These are phyloP conservation scores for Phytophthora ramorum DNA, from an alignment of 352 stramenopile genomes.

Conservation along the genomic window DNA sequence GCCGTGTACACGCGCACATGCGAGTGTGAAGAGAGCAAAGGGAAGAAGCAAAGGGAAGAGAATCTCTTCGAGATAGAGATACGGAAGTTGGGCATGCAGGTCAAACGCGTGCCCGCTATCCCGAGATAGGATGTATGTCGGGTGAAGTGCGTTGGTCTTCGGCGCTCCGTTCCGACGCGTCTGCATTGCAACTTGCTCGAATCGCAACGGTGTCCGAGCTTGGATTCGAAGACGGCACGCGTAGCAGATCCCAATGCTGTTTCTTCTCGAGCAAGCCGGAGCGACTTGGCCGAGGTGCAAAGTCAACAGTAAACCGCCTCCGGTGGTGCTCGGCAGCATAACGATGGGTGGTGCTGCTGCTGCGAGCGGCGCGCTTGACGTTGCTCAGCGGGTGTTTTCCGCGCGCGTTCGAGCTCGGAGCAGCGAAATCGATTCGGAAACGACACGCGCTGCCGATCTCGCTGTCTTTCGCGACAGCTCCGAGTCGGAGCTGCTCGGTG, in stretches of 20 bases:
- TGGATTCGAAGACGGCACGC: conserved; percentile 22
- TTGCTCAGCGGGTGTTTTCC: not conserved
- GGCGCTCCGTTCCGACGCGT: conserved; percentile 4
- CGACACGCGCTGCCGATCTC: not conserved
- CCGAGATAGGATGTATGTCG: conserved; percentile 15
- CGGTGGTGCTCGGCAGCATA: not conserved
- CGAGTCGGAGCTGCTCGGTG: not conserved
- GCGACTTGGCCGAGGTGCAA: not conserved
- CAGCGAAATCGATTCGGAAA: not conserved
- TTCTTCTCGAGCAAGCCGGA: not conserved
- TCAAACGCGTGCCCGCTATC: conserved; percentile 21
- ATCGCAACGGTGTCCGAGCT: conserved; percentile 12
- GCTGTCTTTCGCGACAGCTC: not conserved
- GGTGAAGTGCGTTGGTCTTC: not conserved
- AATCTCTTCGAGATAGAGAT: conserved; percentile 4
- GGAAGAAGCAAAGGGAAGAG: not conserved
- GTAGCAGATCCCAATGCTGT: conserved; percentile 8
- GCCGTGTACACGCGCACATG: not conserved
- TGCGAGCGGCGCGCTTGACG: not conserved
- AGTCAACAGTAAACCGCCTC: not conserved
- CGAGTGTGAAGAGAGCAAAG: conserved; percentile 12
- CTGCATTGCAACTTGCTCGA: conserved; percentile 17
- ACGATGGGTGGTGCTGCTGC: conserved; percentile 1
- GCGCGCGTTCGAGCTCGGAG: not conserved
- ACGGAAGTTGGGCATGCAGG: conserved; percentile 11